Conservation (phyloP, 1,284 basidiomycete genomes). For the Erythrobasidium hasegawianum region DNA sequence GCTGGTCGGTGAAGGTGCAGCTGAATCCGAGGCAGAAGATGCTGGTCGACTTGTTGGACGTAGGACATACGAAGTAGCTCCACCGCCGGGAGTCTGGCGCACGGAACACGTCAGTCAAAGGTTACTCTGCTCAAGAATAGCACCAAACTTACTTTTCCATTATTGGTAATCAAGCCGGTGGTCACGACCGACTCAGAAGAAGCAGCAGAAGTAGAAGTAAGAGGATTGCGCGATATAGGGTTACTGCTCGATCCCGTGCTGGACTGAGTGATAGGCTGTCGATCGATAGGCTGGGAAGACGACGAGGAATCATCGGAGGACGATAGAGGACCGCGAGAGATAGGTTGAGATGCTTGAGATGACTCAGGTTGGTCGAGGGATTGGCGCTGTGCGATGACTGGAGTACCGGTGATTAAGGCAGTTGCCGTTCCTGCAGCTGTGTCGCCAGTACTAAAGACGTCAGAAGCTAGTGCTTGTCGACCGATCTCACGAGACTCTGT, state of each 20-base stretch:
- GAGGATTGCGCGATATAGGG: not conserved
- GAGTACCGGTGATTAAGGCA: not conserved
- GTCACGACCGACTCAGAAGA: conserved; percentile 24
- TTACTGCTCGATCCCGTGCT: not conserved
- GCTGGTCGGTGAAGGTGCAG: no score
- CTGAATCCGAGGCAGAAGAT: no score
- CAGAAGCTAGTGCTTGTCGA: not conserved
- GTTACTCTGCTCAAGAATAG: no score
- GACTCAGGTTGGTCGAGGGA: not conserved
- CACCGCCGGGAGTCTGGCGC: no score
- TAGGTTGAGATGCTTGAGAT: not conserved
- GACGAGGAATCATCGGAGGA: not conserved
- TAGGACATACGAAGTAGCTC: no score
- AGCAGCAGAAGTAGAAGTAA: conserved; percentile 1
- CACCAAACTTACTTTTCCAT: no score
- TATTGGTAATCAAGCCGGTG: conserved; percentile 24
- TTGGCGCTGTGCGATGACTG: not conserved
- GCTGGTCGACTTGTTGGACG: no score
- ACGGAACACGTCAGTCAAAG: no score
- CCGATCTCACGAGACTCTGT: not conserved
- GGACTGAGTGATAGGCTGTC: not conserved
- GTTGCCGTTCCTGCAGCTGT: not conserved
- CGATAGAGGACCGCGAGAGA: not conserved
- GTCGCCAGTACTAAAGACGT: not conserved
- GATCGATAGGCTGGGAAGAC: conserved; percentile 1